Evolutionary conservation across 176 grass and related monocot species (phyloP).

Genomic region (Eremochloa ophiuroides): DNA sequence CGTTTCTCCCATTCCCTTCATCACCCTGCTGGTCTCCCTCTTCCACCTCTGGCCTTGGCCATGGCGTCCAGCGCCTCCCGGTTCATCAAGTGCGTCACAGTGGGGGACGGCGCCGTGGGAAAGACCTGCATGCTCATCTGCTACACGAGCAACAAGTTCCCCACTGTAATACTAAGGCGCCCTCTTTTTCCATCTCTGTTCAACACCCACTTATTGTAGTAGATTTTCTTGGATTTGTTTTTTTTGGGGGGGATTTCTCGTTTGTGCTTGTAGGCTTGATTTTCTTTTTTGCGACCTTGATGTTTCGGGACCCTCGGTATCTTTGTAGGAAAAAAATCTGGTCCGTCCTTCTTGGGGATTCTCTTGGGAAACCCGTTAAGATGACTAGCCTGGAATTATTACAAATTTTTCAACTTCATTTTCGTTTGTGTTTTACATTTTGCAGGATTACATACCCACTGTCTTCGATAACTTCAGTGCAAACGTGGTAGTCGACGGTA

Average conservation of each 20-base stretch:
- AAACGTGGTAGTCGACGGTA: constrained; percentile 81
- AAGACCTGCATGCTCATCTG: constrained; percentile 99
- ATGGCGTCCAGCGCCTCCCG: constrained; percentile 79
- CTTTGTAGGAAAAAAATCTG: not conserved
- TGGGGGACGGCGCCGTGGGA: constrained; percentile 95
- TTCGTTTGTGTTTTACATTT: not conserved
- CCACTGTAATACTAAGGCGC: constrained; percentile 47
- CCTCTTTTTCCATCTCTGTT: not conserved
- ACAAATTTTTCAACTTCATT: not conserved
- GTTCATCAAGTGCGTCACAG: constrained; percentile 99
- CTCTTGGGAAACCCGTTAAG: not conserved
- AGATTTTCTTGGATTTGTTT: not conserved
- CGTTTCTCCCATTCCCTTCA: not conserved
- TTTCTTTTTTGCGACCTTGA: not conserved
- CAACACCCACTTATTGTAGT: not conserved
- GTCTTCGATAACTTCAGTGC: constrained; percentile 97
- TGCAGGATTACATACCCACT: constrained; percentile 85
- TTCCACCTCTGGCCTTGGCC: not conserved
- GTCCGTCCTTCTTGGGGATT: not conserved
- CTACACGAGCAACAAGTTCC: constrained; percentile 99
- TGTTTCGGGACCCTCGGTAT: not conserved
- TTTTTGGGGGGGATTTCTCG: not conserved
- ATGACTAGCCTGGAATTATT: not conserved
- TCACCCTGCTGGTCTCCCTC: not conserved
- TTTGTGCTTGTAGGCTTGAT: not conserved